Conservation (phyloP, 805 yeast genomes). For the Ogataea thermomethanolica region DNA sequence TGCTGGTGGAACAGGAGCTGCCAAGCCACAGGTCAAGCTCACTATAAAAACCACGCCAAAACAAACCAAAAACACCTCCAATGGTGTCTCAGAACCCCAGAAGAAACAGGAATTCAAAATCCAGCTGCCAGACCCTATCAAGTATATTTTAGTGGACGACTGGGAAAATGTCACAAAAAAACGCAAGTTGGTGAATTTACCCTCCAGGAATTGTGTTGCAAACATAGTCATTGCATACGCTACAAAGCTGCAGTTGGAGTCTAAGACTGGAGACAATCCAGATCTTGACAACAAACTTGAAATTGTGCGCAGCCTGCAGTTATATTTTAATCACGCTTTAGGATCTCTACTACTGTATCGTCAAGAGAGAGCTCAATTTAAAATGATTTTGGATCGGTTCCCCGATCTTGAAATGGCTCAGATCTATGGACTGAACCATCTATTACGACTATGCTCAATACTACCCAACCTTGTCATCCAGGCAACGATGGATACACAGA, state of each 20-base stretch:
- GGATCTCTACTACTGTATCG: constrained; percentile 69
- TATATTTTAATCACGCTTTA: constrained; percentile 71
- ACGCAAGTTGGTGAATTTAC: constrained; percentile 64
- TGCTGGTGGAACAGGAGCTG: constrained; percentile 7
- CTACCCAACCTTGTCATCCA: constrained; percentile 81
- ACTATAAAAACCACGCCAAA: neutral
- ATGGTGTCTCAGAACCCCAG: constrained; percentile 1
- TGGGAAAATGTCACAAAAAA: constrained; percentile 91
- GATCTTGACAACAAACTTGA: constrained; percentile 55
- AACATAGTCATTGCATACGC: constrained; percentile 52
- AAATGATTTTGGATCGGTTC: constrained; percentile 41
- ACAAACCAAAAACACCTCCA: constrained; percentile 1
- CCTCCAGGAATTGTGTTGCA: constrained; percentile 51
- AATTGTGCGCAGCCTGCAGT: constrained; percentile 61
- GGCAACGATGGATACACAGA: constrained; percentile 76
- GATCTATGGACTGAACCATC: constrained; percentile 78
- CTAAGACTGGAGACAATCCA: constrained; percentile 40
- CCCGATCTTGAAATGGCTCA: constrained; percentile 30
- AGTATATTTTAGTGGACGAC: constrained; percentile 76
- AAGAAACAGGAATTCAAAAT: constrained; percentile 45
- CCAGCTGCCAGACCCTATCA: constrained; percentile 61
- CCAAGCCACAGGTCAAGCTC: constrained; percentile 2
- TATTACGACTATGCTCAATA: constrained; percentile 70
- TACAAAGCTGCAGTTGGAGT: constrained; percentile 2
- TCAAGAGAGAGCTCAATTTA: constrained; percentile 72